Base-by-base conservation (phyloP, 495 filamentous ascomycete genomes). In the Daldinia bambusicola region DNA sequence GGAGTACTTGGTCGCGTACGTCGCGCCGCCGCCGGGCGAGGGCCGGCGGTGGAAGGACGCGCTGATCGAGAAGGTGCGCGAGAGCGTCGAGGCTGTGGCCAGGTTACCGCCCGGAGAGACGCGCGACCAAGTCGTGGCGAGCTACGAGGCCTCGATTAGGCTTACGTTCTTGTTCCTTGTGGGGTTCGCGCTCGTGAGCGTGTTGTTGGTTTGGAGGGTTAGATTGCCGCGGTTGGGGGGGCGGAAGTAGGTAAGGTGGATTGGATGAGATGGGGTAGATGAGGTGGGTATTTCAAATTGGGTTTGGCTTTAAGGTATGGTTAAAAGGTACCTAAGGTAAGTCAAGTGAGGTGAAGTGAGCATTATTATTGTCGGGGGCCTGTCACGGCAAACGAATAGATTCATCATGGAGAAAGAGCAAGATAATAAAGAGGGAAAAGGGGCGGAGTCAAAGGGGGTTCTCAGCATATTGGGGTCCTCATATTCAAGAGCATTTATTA, bases 121-220 rank as follows among this genome's bases (percentile, higher is more conserved):
- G 30, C 66, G 74, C 18, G 82, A 82, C 57, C 80, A 84, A 74
- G 89, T 90, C 4, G 85, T 90, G 34, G 76, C 76, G 22, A 85
- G 89, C 55, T 92, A 92, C 72, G 84, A 85, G 32, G 78, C 80
- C 4, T 80, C 88, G n/a, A 80, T 91, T 66, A 77, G 85, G 63
- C 48, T 84, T 36, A 89, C 84, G 0, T 89, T 89, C 67, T 12
- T 84, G 14, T 84, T 79, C 12, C 86, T 84, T 9, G 79, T 84
- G 0, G 66, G 84, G n/a, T 78, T 88, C 76, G 85, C 79, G 4
- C 67, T 80, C 3, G 70, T 88, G 30, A 82, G 84, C 74, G 71
- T 87, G 12, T 7, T 85, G 14, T 40, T 90, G 61, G 76, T 88
- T 37, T n/a, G 83, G 22, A 81, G 81, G 4, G 64, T 90, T 7